phyloP scores from a whole-genome alignment of 495 filamentous ascomycete species.

The Daldinia caldariorum region DNA sequence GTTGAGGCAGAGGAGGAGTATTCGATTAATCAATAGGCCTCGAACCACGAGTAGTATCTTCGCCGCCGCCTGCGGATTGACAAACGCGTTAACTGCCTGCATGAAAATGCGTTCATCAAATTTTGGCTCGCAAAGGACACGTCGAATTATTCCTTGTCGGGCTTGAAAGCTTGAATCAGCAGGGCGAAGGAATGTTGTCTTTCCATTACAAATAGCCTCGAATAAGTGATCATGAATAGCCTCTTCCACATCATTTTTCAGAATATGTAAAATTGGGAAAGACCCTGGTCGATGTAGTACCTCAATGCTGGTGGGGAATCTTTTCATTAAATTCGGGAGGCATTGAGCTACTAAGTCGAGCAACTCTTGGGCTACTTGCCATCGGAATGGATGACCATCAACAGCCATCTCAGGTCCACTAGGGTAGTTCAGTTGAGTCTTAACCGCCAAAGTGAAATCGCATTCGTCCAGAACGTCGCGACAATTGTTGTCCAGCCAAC shows the following conservation, averaged over 20 bases:
- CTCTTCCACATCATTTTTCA: slow-evolving; percentile 53
- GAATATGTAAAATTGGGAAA: slow-evolving; percentile 55
- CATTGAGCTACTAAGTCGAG: slow-evolving; percentile 52
- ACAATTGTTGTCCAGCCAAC: slow-evolving; percentile 55
- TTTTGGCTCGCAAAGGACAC: slow-evolving; percentile 45
- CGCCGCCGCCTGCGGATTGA: slow-evolving; percentile 43
- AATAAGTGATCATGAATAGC: slow-evolving; percentile 46
- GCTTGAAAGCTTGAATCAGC: slow-evolving; percentile 21
- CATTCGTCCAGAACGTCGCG: slow-evolving; percentile 68
- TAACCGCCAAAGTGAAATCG: slow-evolving; percentile 61
- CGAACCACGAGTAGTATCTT: slow-evolving; percentile 55
- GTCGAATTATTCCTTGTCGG: slow-evolving; percentile 40
- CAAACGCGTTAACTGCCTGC: slow-evolving; percentile 44
- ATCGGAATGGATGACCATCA: slow-evolving; percentile 62
- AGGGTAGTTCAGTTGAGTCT: slow-evolving; percentile 62
- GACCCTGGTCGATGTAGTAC: slow-evolving; percentile 47
- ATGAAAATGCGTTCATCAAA: slow-evolving; percentile 23
- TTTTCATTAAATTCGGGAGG: slow-evolving; percentile 43
- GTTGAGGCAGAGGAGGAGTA: slow-evolving; percentile 52
- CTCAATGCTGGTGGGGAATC: slow-evolving; percentile 54
- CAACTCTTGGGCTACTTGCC: slow-evolving; percentile 56
- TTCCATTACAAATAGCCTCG: slow-evolving; percentile 44
- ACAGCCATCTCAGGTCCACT: slow-evolving; percentile 58
- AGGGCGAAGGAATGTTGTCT: slow-evolving; percentile 44
- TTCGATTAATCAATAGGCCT: slow-evolving; percentile 51